Conservation (phyloP, 2,329 filamentous ascomycete genomes). For the Didymella keratinophila region DNA sequence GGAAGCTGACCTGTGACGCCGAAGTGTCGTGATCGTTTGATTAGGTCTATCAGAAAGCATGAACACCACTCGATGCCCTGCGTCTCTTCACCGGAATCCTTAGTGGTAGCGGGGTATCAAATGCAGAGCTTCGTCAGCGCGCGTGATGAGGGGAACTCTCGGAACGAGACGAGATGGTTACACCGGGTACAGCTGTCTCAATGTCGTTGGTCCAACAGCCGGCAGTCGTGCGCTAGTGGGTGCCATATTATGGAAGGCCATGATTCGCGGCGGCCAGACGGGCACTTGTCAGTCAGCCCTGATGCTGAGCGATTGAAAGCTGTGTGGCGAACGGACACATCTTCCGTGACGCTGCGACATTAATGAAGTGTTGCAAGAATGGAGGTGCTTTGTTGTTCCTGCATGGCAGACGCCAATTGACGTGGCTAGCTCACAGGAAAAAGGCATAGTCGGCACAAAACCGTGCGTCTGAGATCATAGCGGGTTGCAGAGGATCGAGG, state of each 20-base stretch:
- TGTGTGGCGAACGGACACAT: conserved; percentile 40
- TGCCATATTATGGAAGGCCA: conserved; percentile 32
- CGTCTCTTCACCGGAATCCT: conserved; percentile 40
- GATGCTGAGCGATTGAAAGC: conserved; percentile 22
- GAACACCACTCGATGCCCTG: conserved; percentile 24
- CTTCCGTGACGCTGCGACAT: conserved; percentile 40
- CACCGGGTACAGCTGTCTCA: conserved; percentile 47
- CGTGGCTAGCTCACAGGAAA: conserved; percentile 42
- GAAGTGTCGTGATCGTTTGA: conserved; percentile 7
- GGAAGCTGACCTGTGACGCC: conserved; percentile 12
- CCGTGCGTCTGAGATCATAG: conserved; percentile 23
- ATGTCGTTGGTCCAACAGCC: conserved; percentile 39
- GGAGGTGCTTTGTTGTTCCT: conserved; percentile 48
- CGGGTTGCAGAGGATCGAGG: conserved; percentile 22
- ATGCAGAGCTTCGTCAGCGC: conserved; percentile 32
- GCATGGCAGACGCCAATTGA: conserved; percentile 45
- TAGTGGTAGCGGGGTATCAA: conserved; percentile 27
- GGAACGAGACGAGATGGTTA: conserved; percentile 38
- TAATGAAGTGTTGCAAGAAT: conserved; percentile 37
- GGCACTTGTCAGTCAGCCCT: conserved; percentile 31
- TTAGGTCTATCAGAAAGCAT: conserved; percentile 10
- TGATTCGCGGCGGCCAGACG: conserved; percentile 31
- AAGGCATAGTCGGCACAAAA: conserved; percentile 24
- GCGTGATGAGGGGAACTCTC: conserved; percentile 32
- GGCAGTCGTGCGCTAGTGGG: conserved; percentile 31